Evolutionary conservation across 805 yeast species (phyloP).

Genomic region (Candida odintsovae): DNA sequence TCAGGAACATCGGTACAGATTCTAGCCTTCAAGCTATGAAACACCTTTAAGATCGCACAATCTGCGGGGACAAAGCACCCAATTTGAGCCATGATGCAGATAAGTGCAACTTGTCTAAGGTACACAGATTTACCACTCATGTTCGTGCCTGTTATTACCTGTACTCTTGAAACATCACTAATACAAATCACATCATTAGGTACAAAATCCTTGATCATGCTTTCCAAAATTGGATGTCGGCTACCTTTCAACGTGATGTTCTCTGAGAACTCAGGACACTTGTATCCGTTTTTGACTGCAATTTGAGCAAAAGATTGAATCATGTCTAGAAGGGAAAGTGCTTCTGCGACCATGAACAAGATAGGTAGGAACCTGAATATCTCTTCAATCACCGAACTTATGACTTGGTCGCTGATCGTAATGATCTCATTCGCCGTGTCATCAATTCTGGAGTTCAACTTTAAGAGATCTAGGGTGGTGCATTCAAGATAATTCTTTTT

Average conservation of each 20-base stretch:
- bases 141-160: conserved; percentile 53
- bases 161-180: conserved; percentile 33
- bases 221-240: conserved; percentile 40
- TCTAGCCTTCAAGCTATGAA: conserved; percentile 32
- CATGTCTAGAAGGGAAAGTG: conserved; percentile 36
- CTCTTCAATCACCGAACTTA: conserved; percentile 26
- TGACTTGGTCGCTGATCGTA: conserved; percentile 34
- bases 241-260: conserved; percentile 24
- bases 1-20: conserved; percentile 29
- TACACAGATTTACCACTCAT: conserved; percentile 62
- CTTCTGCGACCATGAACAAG: conserved; percentile 38
- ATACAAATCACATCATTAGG: conserved; percentile 35
- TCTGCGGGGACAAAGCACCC: conserved; percentile 49
- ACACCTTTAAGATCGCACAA: conserved; percentile 36
- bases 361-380: conserved; percentile 27
- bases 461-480: conserved; percentile 34
- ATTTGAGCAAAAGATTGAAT: conserved; percentile 29
- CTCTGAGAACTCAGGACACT: conserved; percentile 33
- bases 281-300: conserved; percentile 22
- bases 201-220: conserved; percentile 23
- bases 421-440: conserved; percentile 37
- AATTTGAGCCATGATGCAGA: conserved; percentile 49
- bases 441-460: conserved; percentile 34
- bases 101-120: conserved; percentile 44
- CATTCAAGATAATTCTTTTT: conserved; percentile 32